Evolutionary conservation across 371 early-diverging fungal species (phyloP).

Genomic region (Smittium culicis): DNA sequence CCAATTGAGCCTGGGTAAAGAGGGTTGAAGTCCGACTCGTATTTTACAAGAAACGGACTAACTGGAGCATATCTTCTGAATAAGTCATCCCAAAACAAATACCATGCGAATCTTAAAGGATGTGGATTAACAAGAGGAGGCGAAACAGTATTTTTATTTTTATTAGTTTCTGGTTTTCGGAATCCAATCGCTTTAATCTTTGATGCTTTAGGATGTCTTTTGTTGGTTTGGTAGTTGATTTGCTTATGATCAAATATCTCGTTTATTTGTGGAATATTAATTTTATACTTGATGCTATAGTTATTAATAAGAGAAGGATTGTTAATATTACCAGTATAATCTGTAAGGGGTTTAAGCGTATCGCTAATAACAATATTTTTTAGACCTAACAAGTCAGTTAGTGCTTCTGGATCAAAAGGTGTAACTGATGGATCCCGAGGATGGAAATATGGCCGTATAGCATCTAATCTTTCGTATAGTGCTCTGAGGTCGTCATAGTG

Average conservation of each 20-base stretch:
- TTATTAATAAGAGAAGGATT: neutral
- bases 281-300: neutral
- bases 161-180: no score
- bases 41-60: conserved; percentile 26
- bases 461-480: conserved; percentile 40
- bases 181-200: neutral
- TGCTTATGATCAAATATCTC: neutral
- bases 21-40: conserved; percentile 39
- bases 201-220: neutral
- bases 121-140: conserved; percentile 24
- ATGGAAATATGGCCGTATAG: conserved; percentile 17
- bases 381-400: neutral
- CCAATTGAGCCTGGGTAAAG: conserved; percentile 39
- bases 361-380: neutral
- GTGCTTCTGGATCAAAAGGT: neutral
- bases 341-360: neutral
- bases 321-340: neutral
- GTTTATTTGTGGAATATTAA: neutral
- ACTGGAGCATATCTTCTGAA: conserved; percentile 37
- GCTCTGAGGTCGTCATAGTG: conserved; percentile 31
- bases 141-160: conserved; percentile 19
- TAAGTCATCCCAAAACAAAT: conserved; percentile 47
- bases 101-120: conserved; percentile 34
- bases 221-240: neutral
- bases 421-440: conserved; percentile 31